Base-by-base conservation (phyloP, 2,329 filamentous ascomycete species). In the Ceratocystis cubensis region DNA sequence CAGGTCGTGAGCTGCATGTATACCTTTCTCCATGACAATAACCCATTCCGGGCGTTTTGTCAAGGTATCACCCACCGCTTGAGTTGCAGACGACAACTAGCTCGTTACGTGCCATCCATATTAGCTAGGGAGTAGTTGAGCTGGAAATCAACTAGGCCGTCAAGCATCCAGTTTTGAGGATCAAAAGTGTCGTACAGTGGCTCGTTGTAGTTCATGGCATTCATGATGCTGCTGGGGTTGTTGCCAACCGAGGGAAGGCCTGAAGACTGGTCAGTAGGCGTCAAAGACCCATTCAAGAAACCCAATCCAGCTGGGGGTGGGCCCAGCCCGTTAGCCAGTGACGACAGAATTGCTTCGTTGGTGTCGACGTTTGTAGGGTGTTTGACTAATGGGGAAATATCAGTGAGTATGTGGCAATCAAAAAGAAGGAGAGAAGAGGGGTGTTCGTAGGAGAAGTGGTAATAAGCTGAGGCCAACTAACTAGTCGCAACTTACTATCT, bases 101-200 rank as follows among this genome's bases (percentile, higher is more conserved):
- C 22, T 3, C n/a, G 25, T n/a, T 57, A 57, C 13, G 53, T 57
- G 28, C 53, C 25, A 33, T 57, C 53, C 53, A 57, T 57, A 22
- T 80, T 78, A 66, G 77, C 76, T 46, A 81, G 79, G 71, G 69
- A 65, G 64, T 83, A 87, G 10, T 80, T 81, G 73, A 87, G 91
- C 70, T 89, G 89, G 73, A 93, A 88, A 73, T 92, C 88, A 68
- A 94, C 80, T 44, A 93, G 80, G 15, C 89, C 89, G 74, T 96
- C 92, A 68, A 96, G 79, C 80, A 96, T 91, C 92, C 92, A 96
- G 74, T 93, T 90, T 72, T 96, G 81, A 0, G 92, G 90, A 75
- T 96, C 91, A 73, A 96, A 96, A 69, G 95, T 90, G 74, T 96
- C 89, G 74, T 91, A 91, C 71, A 85, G 88, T 8, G 84, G 83